phyloP scores from a whole-genome alignment of 2,329 filamentous ascomycete species.

The Beauveria medogensis region DNA sequence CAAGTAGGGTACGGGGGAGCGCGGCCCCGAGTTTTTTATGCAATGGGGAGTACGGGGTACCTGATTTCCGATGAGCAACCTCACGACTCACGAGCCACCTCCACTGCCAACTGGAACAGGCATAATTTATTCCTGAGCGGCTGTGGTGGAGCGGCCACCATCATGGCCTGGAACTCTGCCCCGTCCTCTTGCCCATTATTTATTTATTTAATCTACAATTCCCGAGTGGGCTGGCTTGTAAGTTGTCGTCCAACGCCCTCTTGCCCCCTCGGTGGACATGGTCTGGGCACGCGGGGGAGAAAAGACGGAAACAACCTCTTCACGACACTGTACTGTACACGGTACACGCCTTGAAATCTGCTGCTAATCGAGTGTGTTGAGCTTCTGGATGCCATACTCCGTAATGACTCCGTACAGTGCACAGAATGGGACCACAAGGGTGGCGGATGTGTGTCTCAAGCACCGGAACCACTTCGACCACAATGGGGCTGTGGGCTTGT shows the following conservation, averaged over 20 bases:
- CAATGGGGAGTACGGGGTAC: conserved; percentile 14
- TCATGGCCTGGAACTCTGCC: conserved; percentile 10
- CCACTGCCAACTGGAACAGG: background rate
- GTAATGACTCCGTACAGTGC: background rate
- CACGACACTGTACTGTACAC: background rate
- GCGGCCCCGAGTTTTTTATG: conserved; percentile 14
- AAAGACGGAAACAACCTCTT: background rate
- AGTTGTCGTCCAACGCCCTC: background rate
- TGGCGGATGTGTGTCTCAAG: background rate
- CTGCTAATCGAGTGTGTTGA: no score
- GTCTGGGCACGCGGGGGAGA: conserved; percentile 2
- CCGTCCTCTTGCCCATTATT: background rate
- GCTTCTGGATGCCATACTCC: background rate
- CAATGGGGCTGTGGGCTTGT: background rate
- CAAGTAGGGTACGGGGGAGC: background rate
- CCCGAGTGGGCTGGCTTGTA: background rate
- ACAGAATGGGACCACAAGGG: background rate
- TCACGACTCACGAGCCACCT: background rate
- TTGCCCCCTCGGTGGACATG: background rate
- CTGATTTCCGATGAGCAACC: background rate
- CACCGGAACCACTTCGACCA: conserved; percentile 1
- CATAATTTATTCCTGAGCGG: background rate
- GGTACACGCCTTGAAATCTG: background rate
- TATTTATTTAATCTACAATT: background rate
- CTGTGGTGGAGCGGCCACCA: conserved; percentile 2